Percentiles rank a stretch among this genome's conserved stretches.
These are phyloP conservation scores for Sporothrix luriei DNA, from an alignment of 2,329 filamentous ascomycete genomes.

Conservation along the genomic window DNA sequence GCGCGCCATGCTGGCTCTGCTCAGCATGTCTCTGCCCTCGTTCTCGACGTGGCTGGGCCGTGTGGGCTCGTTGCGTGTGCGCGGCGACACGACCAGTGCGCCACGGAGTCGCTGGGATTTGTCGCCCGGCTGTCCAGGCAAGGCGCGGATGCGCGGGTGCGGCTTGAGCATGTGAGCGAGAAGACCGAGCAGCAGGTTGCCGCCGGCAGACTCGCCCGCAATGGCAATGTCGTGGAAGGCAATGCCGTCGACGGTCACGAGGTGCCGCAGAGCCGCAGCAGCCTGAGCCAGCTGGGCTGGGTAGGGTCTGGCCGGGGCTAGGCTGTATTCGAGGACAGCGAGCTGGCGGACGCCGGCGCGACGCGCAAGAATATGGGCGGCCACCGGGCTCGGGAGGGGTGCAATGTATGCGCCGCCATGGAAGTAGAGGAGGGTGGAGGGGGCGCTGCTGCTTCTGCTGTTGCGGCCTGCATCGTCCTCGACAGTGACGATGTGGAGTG, in stretches of 20 bases:
- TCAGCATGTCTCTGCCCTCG: conserved; percentile 36
- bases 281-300: conserved; percentile 38
- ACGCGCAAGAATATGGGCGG: conserved; percentile 29
- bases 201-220: conserved; percentile 38
- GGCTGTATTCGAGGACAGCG: conserved; percentile 38
- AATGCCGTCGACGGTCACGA: conserved; percentile 32
- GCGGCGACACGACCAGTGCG: conserved; percentile 35
- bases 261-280: conserved; percentile 34
- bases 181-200: conserved; percentile 36
- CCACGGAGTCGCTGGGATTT: conserved; percentile 30
- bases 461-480: not conserved
- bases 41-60: conserved; percentile 35
- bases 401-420: conserved; percentile 33
- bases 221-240: conserved; percentile 35
- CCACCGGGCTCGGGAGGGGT: conserved; percentile 28
- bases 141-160: conserved; percentile 33
- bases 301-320: conserved; percentile 37
- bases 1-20: conserved; percentile 25
- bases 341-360: conserved; percentile 28
- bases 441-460: conserved; percentile 10
- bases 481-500: conserved; percentile 6
- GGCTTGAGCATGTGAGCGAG: conserved; percentile 36
- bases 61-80: conserved; percentile 35
- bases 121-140: conserved; percentile 21
- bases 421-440: conserved; percentile 34